Evolutionary conservation across 129 eudicot genomes (phyloP).

Genomic region (Escallonia herrerae): DNA sequence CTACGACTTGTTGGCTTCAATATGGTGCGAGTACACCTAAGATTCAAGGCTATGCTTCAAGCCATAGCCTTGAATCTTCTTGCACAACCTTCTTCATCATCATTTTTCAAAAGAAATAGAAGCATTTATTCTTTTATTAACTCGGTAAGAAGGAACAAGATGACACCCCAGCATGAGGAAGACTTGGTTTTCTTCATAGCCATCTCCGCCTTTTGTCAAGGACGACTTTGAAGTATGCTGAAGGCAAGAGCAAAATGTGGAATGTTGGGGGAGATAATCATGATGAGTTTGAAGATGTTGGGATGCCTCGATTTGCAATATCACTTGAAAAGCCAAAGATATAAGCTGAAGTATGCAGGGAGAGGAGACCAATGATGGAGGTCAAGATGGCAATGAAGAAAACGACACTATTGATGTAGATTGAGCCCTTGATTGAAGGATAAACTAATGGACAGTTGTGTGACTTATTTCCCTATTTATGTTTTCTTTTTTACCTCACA

Average conservation of each 20-base stretch:
- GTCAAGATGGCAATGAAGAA: too few species aligned
- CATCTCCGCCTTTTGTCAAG: slow-evolving; percentile 12
- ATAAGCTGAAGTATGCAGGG: neutral
- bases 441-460: too few species aligned
- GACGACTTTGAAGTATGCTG: neutral
- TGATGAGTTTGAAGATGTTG: slow-evolving; percentile 5
- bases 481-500: too few species aligned
- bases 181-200: slow-evolving; percentile 16
- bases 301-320: neutral
- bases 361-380: neutral
- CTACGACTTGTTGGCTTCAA: slow-evolving; percentile 14
- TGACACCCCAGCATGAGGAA: slow-evolving; percentile 1
- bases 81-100: slow-evolving; percentile 22
- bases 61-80: slow-evolving; percentile 11
- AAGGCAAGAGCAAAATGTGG: slow-evolving; percentile 10
- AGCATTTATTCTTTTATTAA: slow-evolving; percentile 22
- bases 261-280: slow-evolving; percentile 13
- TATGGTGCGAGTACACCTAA: slow-evolving; percentile 12
- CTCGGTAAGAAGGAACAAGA: slow-evolving; percentile 5
- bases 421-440: too few species aligned
- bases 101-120: slow-evolving; percentile 24
- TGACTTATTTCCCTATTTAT: too few species aligned
- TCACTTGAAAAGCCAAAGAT: slow-evolving; percentile 19
- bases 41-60: slow-evolving; percentile 19
- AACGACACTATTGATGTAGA: too few species aligned